Base-by-base conservation (phyloP, 1,139 yeast species). In the Pichiaceae sp. region DNA sequence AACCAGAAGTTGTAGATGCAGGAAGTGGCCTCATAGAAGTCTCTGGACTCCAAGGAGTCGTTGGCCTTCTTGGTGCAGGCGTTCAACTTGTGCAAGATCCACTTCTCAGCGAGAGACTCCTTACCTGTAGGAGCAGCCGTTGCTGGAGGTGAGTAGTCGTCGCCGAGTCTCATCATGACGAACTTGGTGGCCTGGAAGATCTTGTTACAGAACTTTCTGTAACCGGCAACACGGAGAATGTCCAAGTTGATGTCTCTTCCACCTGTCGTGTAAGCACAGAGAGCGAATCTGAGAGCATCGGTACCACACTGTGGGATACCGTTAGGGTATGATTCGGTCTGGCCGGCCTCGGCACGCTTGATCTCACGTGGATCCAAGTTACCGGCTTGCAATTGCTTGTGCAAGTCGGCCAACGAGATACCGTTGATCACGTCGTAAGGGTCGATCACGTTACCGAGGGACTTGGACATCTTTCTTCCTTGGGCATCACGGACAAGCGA, bases 231-330 rank as follows among this genome's bases (percentile, higher is more conserved):
- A 68, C 98, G 84, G 62, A 87, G 70, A 54, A 91, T 87, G 60
- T 91, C 97, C 60, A 91, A 75, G 66, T 91, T 91, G 62, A 91
- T 91, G 58, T 91, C 98, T 66, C 97, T 81, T 53, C 96, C 97
- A 67, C 98, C 98, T 40, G 98, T 89, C 36, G 96, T 82, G 70
- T 91, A 91, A 39, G 97, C 96, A 75, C 98, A 91, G 49, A 91
- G 75, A 19, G 98, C 97, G 60, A 91, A 91, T 69, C 98, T 80
- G 66, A 91, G 70, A 31, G 98, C 98, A 64, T 91, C 98, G 38
- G 97, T 89, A 70, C 98, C 98, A 74, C 98, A 91, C 67, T 91
- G 96, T 41, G 98, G 97, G 51, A 91, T 89, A 68, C 98, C 98
- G 51, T 79, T 80, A 47, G 98, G 98, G 71, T 87, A 91, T 16